Conservation (phyloP, 768 basidiomycete species). For the Tubosaeta brunneosetosa region DNA sequence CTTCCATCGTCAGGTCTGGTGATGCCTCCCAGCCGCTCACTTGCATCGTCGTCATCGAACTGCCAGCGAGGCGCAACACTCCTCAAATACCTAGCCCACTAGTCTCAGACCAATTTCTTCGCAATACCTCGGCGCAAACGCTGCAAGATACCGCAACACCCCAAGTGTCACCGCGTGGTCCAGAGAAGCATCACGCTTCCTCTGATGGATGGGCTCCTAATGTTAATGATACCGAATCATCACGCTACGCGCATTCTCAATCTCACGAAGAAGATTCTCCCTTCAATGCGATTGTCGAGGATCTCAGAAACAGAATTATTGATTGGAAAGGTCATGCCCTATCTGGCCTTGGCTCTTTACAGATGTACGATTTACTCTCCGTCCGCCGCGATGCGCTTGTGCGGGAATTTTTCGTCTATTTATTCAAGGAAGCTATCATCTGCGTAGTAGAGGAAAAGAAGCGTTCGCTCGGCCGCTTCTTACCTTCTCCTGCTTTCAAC, state of each 20-base stretch:
- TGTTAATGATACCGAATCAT: constrained; percentile 29
- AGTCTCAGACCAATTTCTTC: constrained; percentile 42
- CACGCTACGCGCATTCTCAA: constrained; percentile 25
- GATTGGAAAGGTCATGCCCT: constrained; percentile 96
- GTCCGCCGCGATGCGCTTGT: constrained; percentile 87
- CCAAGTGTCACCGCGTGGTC: constrained; percentile 4
- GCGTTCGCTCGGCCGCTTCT: constrained; percentile 67
- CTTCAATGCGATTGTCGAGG: constrained; percentile 80
- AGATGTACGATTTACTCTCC: constrained; percentile 88
- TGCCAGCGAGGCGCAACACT: constrained; percentile 67
- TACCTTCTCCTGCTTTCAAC: constrained; percentile 58
- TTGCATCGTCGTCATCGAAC: constrained; percentile 90
- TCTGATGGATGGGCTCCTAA: constrained; percentile 26
- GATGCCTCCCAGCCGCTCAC: constrained; percentile 81
- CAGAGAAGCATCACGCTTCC: constrained; percentile 15
- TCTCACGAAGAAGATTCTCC: constrained; percentile 60
- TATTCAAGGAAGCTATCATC: constrained; percentile 96
- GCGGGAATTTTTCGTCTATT: constrained; percentile 92
- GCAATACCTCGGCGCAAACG: constrained; percentile 22
- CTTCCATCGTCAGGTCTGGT: constrained; percentile 66
- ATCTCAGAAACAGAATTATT: constrained; percentile 83
- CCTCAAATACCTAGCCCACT: constrained; percentile 52
- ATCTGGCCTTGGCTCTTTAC: constrained; percentile 81
- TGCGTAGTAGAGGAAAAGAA: constrained; percentile 98
- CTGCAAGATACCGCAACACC: constrained; percentile 22